phyloP scores from a whole-genome alignment of 1,284 basidiomycete genomes.

The Cryptococcus hybrid region DNA sequence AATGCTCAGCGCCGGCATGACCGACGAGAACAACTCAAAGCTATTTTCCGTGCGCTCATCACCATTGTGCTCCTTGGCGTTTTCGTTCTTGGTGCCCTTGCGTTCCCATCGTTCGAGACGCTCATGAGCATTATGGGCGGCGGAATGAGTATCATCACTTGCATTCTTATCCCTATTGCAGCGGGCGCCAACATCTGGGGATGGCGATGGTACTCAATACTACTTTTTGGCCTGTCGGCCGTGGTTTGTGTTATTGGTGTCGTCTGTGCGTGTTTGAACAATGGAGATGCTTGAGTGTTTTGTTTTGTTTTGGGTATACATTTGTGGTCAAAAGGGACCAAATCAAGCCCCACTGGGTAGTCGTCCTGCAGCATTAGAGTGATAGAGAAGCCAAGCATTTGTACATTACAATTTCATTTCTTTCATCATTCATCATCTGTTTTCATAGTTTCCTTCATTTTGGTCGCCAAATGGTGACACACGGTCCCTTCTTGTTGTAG shows the following conservation, averaged over 20 bases:
- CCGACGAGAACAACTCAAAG: constrained; percentile 48
- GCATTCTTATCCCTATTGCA: constrained; percentile 71
- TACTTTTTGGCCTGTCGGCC: constrained; percentile 53
- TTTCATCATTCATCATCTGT: no score
- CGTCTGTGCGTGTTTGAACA: constrained; percentile 56
- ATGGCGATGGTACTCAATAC: constrained; percentile 57
- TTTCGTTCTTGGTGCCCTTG: constrained; percentile 69
- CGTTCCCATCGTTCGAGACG: constrained; percentile 71
- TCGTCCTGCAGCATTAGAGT: no score
- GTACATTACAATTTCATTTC: no score
- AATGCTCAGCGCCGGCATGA: constrained; percentile 50
- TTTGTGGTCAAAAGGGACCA: background rate
- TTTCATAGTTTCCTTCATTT: no score
- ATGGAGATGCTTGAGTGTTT: background rate
- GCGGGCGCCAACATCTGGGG: constrained; percentile 55
- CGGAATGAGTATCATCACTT: constrained; percentile 76
- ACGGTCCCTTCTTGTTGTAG: no score
- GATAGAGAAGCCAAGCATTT: no score
- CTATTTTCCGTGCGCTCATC: constrained; percentile 58
- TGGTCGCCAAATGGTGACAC: no score
- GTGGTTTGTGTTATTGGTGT: constrained; percentile 75
- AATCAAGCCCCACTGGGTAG: no score
- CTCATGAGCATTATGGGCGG: constrained; percentile 84
- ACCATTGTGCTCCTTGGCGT: constrained; percentile 61
- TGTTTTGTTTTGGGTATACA: background rate